Base-by-base conservation (phyloP, 1,284 basidiomycete genomes). In the Cutaneotrichosporon cyanovorans region DNA sequence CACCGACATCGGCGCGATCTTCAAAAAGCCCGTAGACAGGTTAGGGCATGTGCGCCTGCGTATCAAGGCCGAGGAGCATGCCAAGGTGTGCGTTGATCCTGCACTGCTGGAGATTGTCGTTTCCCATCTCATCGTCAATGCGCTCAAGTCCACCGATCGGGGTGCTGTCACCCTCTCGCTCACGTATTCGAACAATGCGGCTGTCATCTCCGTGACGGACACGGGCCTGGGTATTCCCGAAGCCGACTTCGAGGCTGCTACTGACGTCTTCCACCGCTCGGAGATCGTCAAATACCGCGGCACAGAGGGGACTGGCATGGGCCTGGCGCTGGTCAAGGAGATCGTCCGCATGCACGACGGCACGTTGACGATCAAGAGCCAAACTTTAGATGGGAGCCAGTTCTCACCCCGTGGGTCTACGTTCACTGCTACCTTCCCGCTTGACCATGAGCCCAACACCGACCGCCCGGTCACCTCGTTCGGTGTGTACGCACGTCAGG, bases 281-380 rank as follows among this genome's bases (percentile, higher is more conserved):
- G 42, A 53, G 12, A 59, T 51, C 49, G 53, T 37, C 23, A 32
- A 30, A 25, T 32, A 40, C 15, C 40, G 37, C 8, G 31, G 42
- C 1, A 9, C 37, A 2, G 63, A 60, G 5, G 46, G 45, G 6
- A 42, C 43, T 14, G 52, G 40, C 9, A 42, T 54, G 16, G 44
- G 48, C 18, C 37, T 54, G 9, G 62, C 38, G 49, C 48, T 69
- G 3, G 62, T 59, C 2, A 54, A 58, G 20, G 73, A 73, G 46
- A 59, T 75, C 21, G 58, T 76, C 23, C 68, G 67, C 23, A 55
- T 73, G n/a, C 71, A 75, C 46, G 67, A 63, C 5, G 73, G 73
- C 4, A 61, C 66, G 4, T 59, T 76, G 25, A 40, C 58, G 0
- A 66, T 75, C 30, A 46, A 40, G 34, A 45, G 38, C 22, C 14